Evolutionary conservation across 2,329 filamentous ascomycete species (phyloP).

Genomic region (Trichoderma atrobrunneum): DNA sequence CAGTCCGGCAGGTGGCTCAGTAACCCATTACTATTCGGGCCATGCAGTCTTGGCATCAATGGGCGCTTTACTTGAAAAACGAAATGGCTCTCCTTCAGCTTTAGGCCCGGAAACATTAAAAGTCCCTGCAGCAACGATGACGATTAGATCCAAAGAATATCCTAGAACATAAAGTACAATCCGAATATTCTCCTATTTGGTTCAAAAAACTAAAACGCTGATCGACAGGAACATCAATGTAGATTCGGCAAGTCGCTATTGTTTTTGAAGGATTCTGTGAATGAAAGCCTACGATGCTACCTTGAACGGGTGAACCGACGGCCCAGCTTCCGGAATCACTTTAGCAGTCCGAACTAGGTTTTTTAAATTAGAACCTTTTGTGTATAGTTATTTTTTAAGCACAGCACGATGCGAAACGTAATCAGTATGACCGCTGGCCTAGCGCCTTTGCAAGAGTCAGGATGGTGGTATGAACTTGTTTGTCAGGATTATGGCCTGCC

Average conservation of each 20-base stretch:
- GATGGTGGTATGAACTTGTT: background rate
- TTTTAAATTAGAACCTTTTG: slow-evolving; percentile 8
- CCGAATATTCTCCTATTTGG: background rate
- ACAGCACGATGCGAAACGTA: background rate
- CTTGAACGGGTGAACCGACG: background rate
- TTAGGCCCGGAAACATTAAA: background rate
- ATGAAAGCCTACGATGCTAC: background rate
- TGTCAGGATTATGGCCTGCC: background rate
- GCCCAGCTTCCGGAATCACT: background rate
- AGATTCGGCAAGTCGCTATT: background rate
- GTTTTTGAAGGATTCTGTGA: background rate
- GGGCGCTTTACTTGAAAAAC: background rate
- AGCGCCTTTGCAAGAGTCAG: background rate
- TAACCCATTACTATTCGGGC: background rate
- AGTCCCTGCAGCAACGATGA: background rate
- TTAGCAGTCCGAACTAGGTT: background rate
- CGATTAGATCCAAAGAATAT: background rate
- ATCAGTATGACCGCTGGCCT: background rate
- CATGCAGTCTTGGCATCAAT: background rate
- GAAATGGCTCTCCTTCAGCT: background rate
- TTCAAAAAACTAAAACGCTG: background rate
- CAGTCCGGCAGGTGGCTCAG: background rate
- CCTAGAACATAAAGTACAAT: background rate
- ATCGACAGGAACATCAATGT: background rate
- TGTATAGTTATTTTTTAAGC: background rate